Evolutionary conservation across 371 early-diverging fungal genomes (phyloP), one percentile per base, ranked within the genome.

Genomic region (Mortierella sp.): DNA sequence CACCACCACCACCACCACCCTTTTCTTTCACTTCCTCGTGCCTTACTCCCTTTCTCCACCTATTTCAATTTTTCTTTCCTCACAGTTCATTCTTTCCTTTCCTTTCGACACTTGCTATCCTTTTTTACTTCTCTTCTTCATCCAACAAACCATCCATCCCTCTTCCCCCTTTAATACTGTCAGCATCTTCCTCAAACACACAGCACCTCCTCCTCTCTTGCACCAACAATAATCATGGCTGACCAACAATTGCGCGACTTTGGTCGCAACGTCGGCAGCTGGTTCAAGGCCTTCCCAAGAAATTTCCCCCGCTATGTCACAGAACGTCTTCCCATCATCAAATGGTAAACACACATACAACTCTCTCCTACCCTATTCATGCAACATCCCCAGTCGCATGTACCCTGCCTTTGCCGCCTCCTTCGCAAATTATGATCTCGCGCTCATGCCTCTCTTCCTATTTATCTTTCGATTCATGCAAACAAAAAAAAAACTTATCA

Each of bases 281-380:
- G 83, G 80, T 0, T 82, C 75, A 86, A 71, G 60, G 74, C 77
- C 14, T 80, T 86, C 74, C 87, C 87, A 18, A 75, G 44, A 3
- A 86, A 82, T 55, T 46, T 48, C 3, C 87, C 87, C 29, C 87
- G 82, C 76, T 86, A 86, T 32, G 35, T 82, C 35, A 27, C 65
- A 18, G 83, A 86, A 29, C 75, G 80, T 4, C 70, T 86, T 32
- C 87, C 87, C 24, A 86, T 86, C 68, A 75, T 86, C 78, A 86
- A 86, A 75, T 86, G 87, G 87, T 86, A 82, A 63, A 58, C 27
- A 12, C 58, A 58, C 35, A 29, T 32, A 2, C 54, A 21, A 27
- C 32, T 35, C n/a, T 46, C 41, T 1, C 55, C 6, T 11, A 32
- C 43, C 29, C 18, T 29, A 35, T 68, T 54, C 48, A 38, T 78